Base-by-base conservation (phyloP, 768 basidiomycete genomes). In the Suillus hirtellus region DNA sequence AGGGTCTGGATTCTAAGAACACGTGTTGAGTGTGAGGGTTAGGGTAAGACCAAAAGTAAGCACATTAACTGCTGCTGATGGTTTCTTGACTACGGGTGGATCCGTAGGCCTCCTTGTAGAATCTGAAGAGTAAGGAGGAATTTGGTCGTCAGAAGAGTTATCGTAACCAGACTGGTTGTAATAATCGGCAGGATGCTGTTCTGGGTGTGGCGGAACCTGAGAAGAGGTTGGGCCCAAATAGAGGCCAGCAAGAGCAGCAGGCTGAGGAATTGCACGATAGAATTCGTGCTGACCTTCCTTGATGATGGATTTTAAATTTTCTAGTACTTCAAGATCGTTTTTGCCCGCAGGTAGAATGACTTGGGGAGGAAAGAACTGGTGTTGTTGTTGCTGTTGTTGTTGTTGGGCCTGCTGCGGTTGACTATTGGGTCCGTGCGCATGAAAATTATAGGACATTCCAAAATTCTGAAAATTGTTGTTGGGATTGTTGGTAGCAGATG, bases 261-360 rank as follows among this genome's bases (percentile, higher is more conserved):
- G 91, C 64, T 86, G 82, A 31, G 91, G 89, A 53, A 84, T 71
- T 35, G 90, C 84, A 27, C 84, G 83, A 72, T 85, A 93, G 67
- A 86, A 79, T 61, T 89, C 85, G 73, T 93, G 90, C 70, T 93
- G 90, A 58, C 84, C 85, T 38, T 79, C 81, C 70, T 86, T 88
- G 75, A 93, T 92, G 61, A 83, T 77, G 27, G 84, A 78, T 73
- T 93, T 92, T 73, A 93, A 85, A 62, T 86, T 86, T 75, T 92
- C 86, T 64, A 93, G 82, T 38, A 87, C 81, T 72, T 91, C 88
- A 65, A 92, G 82, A 76, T 92, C 91, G 70, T 79, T 82, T 68
- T 84, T 80, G 9, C 87, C 89, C 24, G 83, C 80, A 2, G 84
- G 82, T 0, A 82, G 70, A n/a, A 69, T 68, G 64, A 66, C 69